Base-by-base conservation (phyloP, 2,329 filamentous ascomycete genomes). In the Rhexocercosporidium sp. region DNA sequence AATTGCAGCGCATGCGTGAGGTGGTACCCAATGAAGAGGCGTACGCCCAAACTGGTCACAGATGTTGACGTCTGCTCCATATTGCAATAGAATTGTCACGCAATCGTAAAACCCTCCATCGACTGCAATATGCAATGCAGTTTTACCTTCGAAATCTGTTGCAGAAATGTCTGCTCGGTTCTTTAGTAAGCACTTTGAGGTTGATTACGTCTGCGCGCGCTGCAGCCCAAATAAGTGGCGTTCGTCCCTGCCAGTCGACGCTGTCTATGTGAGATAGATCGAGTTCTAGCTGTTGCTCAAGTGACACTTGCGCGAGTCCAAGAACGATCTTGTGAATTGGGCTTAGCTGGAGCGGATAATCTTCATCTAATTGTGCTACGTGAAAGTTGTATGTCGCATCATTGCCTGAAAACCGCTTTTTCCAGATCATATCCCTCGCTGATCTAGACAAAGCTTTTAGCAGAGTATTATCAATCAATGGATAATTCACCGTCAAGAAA, bases 141-240 rank as follows among this genome's bases (percentile, higher is more conserved):
- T 29, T 14, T 18, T 51, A 29, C 22, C 22, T 29, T 51, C 47
- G 25, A 3, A 51, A 11, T 51, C 47, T 51, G 22, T 16, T 51
- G 47, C 47, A 27, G 25, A 16, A 51, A 51, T 11, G 5, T 51
- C 16, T 51, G 47, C 47, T 51, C 25, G 22, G 25, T 29, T 18
- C 22, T 51, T n/a, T 22, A 51, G 29, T 12, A 51, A 51, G 47
- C 22, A 25, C 8, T 51, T 22, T 51, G 16, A 51, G 29, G 22
- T 51, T 27, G 22, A 22, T 29, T 51, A 2, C 9, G 14, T 51
- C 25, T 51, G 22, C 56, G 41, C 56, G 56, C 27, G n/a, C 22
- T 59, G 56, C 29, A 59, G 34, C 56, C 56, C 56, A 59, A 20
- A 59, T 20, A 41, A 59, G 34, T 41, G 56, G 56, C 37, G 31